Evolutionary conservation across 345 rosid genomes (phyloP).

Genomic region (Cardamine chenopodiifolia): DNA sequence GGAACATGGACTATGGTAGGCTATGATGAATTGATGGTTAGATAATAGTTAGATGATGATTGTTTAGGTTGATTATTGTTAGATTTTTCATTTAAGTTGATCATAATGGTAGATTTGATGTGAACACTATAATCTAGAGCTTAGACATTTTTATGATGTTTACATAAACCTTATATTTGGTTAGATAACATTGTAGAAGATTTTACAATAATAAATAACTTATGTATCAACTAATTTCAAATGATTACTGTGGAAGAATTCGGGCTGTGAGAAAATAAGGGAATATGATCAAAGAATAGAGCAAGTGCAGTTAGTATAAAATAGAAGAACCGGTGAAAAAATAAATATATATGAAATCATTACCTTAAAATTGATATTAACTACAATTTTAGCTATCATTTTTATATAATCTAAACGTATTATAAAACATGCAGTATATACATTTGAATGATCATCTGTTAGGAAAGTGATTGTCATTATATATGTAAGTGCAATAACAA

Average conservation of each 20-base stretch:
- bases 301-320: not conserved
- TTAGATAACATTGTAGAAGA: not conserved
- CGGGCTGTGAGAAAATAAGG: not conserved
- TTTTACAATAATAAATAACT: not conserved
- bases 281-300: not conserved
- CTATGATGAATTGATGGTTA: too few species aligned
- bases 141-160: too few species aligned
- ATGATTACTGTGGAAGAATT: not conserved
- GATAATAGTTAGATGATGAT: too few species aligned
- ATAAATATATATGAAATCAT: not conserved
- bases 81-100: too few species aligned
- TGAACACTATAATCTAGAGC: too few species aligned
- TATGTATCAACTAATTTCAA: not conserved
- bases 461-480: not conserved
- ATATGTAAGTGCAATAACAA: not conserved
- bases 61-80: too few species aligned
- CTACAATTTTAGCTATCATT: not conserved
- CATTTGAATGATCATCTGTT: not conserved
- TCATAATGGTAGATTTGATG: too few species aligned
- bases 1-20: too few species aligned
- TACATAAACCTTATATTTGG: not conserved
- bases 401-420: not conserved
- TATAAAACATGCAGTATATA: not conserved
- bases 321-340: not conserved
- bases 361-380: not conserved